Base-by-base conservation (phyloP, 108 stramenopile species). In the Seminavis robusta region DNA sequence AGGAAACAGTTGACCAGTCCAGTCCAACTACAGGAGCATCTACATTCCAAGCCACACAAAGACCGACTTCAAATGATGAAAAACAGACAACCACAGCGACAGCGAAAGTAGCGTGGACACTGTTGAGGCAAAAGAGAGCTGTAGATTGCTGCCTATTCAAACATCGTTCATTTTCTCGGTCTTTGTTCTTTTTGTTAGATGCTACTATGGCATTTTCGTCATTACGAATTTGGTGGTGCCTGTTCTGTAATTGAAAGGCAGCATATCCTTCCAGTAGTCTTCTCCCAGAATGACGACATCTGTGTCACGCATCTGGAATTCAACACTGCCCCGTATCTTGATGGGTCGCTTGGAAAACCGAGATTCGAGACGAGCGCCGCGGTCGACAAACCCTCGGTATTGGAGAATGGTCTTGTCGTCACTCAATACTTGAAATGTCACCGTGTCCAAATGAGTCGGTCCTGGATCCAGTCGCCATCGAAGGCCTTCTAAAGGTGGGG, bases 381-480 rank as follows among this genome's bases (percentile, higher is more conserved):
- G 67, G 58, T 94, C 92, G 4, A 89, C 67, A 62, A 88, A 93
- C 8, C 92, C 92, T 29, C 79, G 80, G 54, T 90, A 94, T 52
- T 90, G 88, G 32, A 94, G 63, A 34, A 86, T 76, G 6, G 85
- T 77, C 21, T 81, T 86, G 45, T 85, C 86, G 36, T 81, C 78
- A 21, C 73, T 71, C 30, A 84, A 47, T 13, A 88, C 84, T 64
- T 90, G 88, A 56, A 94, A 94, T 32, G 88, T 90, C 56, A 86
- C 86, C 16, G 92, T 94, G 51, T 94, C 92, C 10, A 94, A 56
- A 69, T 94, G 92, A n/a, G 92, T 90, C 13, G 92, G 92, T 5
- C 92, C 92, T 8, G 92, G 78, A 63, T 90, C 88, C 4, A 88
- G 57, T 29, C 92, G 68, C 92, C 92, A 94, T 33, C 77, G 68